phyloP scores from a whole-genome alignment of 2,329 filamentous ascomycete species.

The Zasmidium angulare region DNA sequence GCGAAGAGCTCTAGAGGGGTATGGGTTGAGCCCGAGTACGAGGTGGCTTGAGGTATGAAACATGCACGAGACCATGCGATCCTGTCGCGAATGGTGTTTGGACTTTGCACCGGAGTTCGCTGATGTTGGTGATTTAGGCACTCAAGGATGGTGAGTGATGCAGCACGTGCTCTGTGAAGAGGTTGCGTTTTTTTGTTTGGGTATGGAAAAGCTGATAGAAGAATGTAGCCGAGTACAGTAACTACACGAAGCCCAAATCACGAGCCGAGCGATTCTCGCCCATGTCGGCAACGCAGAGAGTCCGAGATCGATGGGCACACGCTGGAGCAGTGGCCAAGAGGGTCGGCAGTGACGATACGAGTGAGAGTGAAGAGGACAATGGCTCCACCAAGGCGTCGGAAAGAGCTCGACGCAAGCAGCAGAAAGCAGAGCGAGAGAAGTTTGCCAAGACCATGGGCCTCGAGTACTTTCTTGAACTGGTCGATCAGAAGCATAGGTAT shows the following conservation, averaged over 20 bases:
- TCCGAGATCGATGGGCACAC: constrained; percentile 73
- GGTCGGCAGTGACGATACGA: constrained; percentile 66
- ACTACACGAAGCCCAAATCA: constrained; percentile 49
- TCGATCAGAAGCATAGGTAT: constrained; percentile 73
- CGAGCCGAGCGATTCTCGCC: constrained; percentile 34
- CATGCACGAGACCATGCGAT: too few relatives aligned
- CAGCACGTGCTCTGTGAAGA: not conserved
- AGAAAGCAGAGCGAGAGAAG: constrained; percentile 60
- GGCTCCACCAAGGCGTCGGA: constrained; percentile 35
- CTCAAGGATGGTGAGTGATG: constrained; percentile 34
- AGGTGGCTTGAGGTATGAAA: constrained; percentile 66
- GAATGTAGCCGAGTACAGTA: constrained; percentile 52
- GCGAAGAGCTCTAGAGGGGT: constrained; percentile 68
- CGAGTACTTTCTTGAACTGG: constrained; percentile 81
- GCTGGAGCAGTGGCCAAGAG: constrained; percentile 68
- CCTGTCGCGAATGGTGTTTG: constrained; percentile 8
- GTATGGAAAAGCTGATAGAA: not conserved
- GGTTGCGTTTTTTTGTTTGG: not conserved
- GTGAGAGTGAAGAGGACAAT: constrained; percentile 41
- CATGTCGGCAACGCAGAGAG: constrained; percentile 10
- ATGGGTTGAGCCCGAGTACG: constrained; percentile 66
- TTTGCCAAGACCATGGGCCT: constrained; percentile 78
- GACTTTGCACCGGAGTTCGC: constrained; percentile 2
- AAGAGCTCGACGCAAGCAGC: constrained; percentile 29
- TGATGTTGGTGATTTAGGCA: constrained; percentile 24